Conservation (phyloP, 768 basidiomycete genomes). For the Mycena vulgaris region DNA sequence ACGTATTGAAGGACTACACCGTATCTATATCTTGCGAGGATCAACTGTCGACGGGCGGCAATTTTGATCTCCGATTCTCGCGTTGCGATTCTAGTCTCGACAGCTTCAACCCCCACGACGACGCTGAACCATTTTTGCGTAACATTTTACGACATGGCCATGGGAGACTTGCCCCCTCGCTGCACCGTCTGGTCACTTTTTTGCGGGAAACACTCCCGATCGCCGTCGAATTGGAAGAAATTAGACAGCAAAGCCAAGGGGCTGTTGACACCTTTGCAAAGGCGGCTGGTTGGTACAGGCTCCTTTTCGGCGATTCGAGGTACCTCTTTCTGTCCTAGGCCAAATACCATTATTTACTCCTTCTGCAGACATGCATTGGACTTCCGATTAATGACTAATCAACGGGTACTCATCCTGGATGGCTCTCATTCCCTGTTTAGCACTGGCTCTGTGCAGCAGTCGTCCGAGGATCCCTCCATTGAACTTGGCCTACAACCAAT, state of each 20-base stretch:
- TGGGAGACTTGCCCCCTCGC: slow-evolving; percentile 73
- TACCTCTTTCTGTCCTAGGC: slow-evolving; percentile 46
- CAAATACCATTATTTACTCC: slow-evolving; percentile 13
- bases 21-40: slow-evolving; percentile 86
- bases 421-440: slow-evolving; percentile 74
- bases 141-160: slow-evolving; percentile 77
- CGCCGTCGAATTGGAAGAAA: slow-evolving; percentile 77
- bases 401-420: slow-evolving; percentile 82
- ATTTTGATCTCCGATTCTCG: slow-evolving; percentile 82
- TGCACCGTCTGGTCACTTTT: slow-evolving; percentile 77
- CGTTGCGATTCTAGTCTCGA: slow-evolving; percentile 56
- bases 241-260: slow-evolving; percentile 54
- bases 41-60: slow-evolving; percentile 79
- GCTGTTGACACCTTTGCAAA: slow-evolving; percentile 80
- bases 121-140: slow-evolving; percentile 83
- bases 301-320: slow-evolving; percentile 80
- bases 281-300: slow-evolving; percentile 86
- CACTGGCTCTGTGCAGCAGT: slow-evolving; percentile 23
- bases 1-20: slow-evolving; percentile 71
- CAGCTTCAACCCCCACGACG: slow-evolving; percentile 81
- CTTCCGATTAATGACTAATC: slow-evolving; percentile 79
- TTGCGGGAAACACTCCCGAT: slow-evolving; percentile 86
- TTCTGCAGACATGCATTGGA: slow-evolving; percentile 79
- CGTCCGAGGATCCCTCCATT: slow-evolving; percentile 30
- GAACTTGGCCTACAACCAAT: slow-evolving; percentile 69